phyloP scores from a whole-genome alignment of 179 eudicot genomes.

The Patellifolia procumbens region DNA sequence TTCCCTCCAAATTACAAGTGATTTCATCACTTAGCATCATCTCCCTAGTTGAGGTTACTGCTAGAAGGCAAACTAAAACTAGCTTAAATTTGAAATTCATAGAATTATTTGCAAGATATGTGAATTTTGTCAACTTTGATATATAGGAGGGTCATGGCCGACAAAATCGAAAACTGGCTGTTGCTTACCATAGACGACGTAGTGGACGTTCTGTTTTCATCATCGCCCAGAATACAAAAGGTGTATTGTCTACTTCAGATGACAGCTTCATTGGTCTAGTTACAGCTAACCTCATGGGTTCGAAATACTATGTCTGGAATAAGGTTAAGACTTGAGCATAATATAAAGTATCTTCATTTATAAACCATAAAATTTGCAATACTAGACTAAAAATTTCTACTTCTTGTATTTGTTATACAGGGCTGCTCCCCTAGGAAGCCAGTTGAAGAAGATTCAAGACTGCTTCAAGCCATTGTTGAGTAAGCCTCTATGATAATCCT shows the following conservation, averaged over 20 bases:
- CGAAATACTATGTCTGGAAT: conserved; percentile 77
- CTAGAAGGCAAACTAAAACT: not conserved
- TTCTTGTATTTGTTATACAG: conserved; percentile 40
- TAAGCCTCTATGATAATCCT: conserved; percentile 39
- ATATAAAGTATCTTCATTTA: not conserved
- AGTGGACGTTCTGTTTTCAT: conserved; percentile 72
- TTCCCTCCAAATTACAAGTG: too few species aligned
- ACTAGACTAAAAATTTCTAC: not conserved
- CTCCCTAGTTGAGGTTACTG: too few species aligned
- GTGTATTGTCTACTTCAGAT: conserved; percentile 49
- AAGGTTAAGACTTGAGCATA: conserved; percentile 53
- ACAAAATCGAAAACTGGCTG: conserved; percentile 80
- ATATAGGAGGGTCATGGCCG: conserved; percentile 88
- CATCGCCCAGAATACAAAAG: conserved; percentile 68
- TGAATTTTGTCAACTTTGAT: not conserved
- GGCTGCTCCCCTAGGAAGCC: conserved; percentile 36
- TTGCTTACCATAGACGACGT: conserved; percentile 70
- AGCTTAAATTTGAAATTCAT: not conserved
- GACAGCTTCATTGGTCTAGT: conserved; percentile 71
- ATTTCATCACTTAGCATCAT: too few species aligned
- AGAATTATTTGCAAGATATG: not conserved
- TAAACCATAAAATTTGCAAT: not conserved
- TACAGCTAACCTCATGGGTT: conserved; percentile 76
- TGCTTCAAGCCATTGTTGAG: conserved; percentile 69
- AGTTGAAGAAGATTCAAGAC: conserved; percentile 49